Evolutionary conservation across 2,329 filamentous ascomycete species (phyloP).

Genomic region (Passalora sequoiae): DNA sequence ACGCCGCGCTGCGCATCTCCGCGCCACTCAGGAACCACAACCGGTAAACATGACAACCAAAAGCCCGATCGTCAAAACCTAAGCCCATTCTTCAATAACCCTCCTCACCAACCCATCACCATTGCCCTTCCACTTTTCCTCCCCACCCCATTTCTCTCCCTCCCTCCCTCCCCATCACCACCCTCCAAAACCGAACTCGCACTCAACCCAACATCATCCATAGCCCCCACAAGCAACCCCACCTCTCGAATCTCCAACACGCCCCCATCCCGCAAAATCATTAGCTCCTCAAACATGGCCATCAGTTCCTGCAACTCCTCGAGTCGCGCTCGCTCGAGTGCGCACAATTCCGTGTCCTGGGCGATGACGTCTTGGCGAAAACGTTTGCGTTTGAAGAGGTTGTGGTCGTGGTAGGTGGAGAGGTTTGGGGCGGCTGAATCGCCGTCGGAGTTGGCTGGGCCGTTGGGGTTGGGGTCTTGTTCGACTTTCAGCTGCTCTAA

Average conservation of each 20-base stretch:
- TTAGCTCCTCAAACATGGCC: slow-evolving; percentile 4
- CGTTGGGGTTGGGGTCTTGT: no score
- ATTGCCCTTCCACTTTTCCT: no score
- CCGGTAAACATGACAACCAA: no score
- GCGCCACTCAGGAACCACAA: no score
- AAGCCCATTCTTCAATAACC: no score
- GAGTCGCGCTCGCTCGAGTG: slow-evolving; percentile 4
- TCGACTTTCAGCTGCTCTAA: slow-evolving; percentile 1
- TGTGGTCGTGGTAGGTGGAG: slow-evolving; percentile 2
- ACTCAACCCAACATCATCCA: slow-evolving; percentile 10
- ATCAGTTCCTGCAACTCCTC: slow-evolving; percentile 7
- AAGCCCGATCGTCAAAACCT: no score
- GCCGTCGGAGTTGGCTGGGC: neutral
- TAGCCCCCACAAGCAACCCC: slow-evolving; percentile 4
- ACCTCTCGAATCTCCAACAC: neutral
- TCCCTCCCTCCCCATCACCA: neutral
- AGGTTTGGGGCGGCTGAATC: neutral
- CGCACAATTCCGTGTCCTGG: slow-evolving; percentile 3
- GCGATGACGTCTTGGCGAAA: slow-evolving; percentile 3
- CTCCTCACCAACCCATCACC: no score
- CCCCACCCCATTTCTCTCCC: no score
- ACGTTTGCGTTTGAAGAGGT: slow-evolving; percentile 4
- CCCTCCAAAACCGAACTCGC: neutral
- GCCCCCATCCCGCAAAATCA: slow-evolving; percentile 4
- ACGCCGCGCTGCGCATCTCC: no score